Evolutionary conservation across 768 basidiomycete species (phyloP).

Genomic region (Gymnopilus dilepis): DNA sequence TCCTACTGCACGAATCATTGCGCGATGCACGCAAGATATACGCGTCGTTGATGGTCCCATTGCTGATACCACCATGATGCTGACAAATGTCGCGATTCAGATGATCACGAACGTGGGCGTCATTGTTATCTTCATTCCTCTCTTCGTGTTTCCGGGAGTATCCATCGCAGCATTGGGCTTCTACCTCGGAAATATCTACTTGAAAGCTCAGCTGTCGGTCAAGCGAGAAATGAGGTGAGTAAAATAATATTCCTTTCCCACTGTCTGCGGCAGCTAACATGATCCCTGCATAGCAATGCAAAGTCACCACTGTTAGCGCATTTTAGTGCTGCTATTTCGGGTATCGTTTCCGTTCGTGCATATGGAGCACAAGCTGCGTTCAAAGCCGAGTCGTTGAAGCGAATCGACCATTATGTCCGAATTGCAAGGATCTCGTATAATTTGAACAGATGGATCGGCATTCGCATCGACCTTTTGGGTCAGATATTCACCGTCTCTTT

Average conservation of each 20-base stretch:
- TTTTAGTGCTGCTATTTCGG: constrained; percentile 49
- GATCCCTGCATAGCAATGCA: constrained; percentile 19
- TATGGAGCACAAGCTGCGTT: constrained; percentile 17
- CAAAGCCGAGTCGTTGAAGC: constrained; percentile 12
- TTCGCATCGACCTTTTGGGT: constrained; percentile 64
- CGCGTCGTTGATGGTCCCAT: constrained; percentile 51
- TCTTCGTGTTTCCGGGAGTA: constrained; percentile 48
- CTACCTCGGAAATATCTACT: constrained; percentile 46
- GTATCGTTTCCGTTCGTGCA: constrained; percentile 38
- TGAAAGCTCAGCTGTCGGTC: constrained; percentile 47
- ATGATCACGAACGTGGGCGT: constrained; percentile 48
- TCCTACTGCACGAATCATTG: constrained; percentile 20
- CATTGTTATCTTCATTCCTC: constrained; percentile 46
- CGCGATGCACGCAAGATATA: constrained; percentile 33
- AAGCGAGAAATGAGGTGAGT: constrained; percentile 43
- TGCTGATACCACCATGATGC: constrained; percentile 38
- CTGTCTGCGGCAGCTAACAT: no score
- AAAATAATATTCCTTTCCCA: no score
- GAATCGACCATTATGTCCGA: constrained; percentile 35
- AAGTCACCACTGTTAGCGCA: constrained; percentile 26
- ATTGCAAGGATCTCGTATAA: constrained; percentile 55
- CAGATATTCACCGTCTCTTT: constrained; percentile 58
- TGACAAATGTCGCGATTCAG: constrained; percentile 36
- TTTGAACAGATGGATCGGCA: constrained; percentile 47
- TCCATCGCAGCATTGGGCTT: constrained; percentile 47